Conservation (phyloP, 1,284 basidiomycete species). For the Ustilago sp. region DNA sequence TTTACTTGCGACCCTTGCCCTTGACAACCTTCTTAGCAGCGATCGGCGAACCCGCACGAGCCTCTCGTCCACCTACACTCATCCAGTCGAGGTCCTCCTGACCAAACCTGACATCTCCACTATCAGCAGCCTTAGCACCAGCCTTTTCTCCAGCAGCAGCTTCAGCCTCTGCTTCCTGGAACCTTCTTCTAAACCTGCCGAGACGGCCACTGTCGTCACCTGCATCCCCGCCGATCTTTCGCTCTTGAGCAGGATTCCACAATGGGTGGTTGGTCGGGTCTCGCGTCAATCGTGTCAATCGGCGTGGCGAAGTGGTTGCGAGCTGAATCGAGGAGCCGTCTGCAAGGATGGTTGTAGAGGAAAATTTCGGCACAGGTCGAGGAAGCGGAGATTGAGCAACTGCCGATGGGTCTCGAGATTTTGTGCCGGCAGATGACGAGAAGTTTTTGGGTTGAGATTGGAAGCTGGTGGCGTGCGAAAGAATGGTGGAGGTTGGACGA, state of each 20-base stretch:
- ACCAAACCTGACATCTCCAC: constrained; percentile 55
- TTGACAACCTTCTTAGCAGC: constrained; percentile 59
- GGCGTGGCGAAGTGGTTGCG: constrained; percentile 64
- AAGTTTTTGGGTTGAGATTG: constrained; percentile 31
- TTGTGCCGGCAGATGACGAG: constrained; percentile 18
- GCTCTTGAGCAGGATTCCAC: constrained; percentile 64
- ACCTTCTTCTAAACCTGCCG: constrained; percentile 64
- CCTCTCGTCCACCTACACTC: constrained; percentile 67
- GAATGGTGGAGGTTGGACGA: constrained; percentile 18
- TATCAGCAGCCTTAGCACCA: constrained; percentile 15
- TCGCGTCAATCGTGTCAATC: constrained; percentile 56
- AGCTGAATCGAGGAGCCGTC: constrained; percentile 68
- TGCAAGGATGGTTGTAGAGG: constrained; percentile 61
- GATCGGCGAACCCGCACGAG: constrained; percentile 56
- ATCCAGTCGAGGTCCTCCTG: constrained; percentile 67
- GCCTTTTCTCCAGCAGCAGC: constrained; percentile 14
- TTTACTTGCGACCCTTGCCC: constrained; percentile 63
- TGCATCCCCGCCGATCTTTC: constrained; percentile 55
- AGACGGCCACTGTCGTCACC: constrained; percentile 66
- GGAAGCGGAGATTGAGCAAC: constrained; percentile 43
- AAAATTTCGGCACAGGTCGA: constrained; percentile 63
- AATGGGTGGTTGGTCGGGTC: constrained; percentile 68
- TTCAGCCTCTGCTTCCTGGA: constrained; percentile 50
- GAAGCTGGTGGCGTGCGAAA: constrained; percentile 26
- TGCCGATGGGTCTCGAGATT: constrained; percentile 40